These are phyloP conservation scores for Malassezia sp. DNA, from an alignment of 1,284 basidiomycete genomes.

Conservation along the genomic window DNA sequence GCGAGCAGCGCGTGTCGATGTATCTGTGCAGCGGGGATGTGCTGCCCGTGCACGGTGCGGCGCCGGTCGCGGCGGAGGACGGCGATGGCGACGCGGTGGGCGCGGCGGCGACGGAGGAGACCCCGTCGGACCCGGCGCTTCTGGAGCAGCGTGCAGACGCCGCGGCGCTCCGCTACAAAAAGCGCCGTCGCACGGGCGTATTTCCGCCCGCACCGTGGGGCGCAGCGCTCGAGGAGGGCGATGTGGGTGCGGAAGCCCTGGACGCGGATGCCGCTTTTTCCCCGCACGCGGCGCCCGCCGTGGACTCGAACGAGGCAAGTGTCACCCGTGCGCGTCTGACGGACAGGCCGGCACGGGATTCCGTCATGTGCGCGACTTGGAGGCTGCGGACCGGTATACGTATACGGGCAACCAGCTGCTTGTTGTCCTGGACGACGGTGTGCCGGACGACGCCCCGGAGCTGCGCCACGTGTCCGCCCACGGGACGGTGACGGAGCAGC, in stretches of 20 bases:
- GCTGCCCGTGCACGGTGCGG: conserved; percentile 12
- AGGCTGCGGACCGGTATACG: conserved; percentile 25
- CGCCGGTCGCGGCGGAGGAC: conserved; percentile 17
- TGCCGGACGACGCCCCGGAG: conserved; percentile 30
- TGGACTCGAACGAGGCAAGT: too few relatives aligned
- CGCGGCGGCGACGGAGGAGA: conserved; percentile 20
- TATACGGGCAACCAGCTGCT: conserved; percentile 25
- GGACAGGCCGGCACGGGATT: too few relatives aligned
- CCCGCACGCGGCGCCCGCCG: too few relatives aligned
- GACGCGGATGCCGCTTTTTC: conserved; percentile 28
- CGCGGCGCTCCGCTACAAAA: conserved; percentile 22
- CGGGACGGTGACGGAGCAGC: conserved; percentile 14
- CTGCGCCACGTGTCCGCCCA: conserved; percentile 21
- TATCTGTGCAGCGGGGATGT: conserved; percentile 35
- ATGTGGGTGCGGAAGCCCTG: background rate
- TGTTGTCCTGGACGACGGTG: conserved; percentile 32
- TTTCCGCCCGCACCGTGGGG: conserved; percentile 18
- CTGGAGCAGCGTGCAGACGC: conserved; percentile 8
- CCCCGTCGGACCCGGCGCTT: conserved; percentile 7
- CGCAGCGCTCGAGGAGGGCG: conserved; percentile 4
- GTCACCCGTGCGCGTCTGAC: too few relatives aligned
- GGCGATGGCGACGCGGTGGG: conserved; percentile 20
- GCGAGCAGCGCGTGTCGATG: conserved; percentile 36
- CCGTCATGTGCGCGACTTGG: conserved; percentile 33
- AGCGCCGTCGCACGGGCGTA: conserved; percentile 31